Evolutionary conservation across 2,329 filamentous ascomycete species (phyloP), one percentile per base, ranked within the genome.

Genomic region (Emericellopsis atlantica): DNA sequence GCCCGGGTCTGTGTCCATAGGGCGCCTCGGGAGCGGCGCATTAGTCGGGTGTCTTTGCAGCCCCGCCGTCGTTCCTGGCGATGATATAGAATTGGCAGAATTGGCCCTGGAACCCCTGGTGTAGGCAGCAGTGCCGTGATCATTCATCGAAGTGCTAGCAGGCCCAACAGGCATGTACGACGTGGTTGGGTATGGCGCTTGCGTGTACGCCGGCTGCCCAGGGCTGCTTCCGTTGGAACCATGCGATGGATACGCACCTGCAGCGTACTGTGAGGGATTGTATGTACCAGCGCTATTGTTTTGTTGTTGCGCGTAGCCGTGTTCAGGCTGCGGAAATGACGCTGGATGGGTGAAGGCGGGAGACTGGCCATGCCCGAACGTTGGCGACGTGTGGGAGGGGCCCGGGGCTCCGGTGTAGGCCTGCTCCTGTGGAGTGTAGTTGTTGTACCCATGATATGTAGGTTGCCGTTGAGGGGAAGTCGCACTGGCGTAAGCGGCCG

Each of bases 41-140:
- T 78, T 70, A 14, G 76, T 79, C 2, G 76, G 75, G 43, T 78
- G 72, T 40, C 74, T 65, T 44, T 67, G 64, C 10, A 76, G 53
- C n/a, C 69, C 64, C 2, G 66, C 58, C 6, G 67, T 64, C 6
- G 65, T 60, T 26, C 64, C 43, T 6, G 67, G 64, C 2, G 73
- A 74, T 0, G 62, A 54, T 29, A 9, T 9, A 9, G 26, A 29
- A 21, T 21, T 21, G 29, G 67, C 66, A 4, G 74, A 75, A 44
- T 65, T 66, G 7, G 72, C 70, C 24, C 71, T 64, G 10, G 64
- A 63, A 1, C 58, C 53, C 16, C 67, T 59, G 49, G 53, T 66
- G 40, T 65, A 58, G 12, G 8, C 12, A 9, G 26, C 26, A 9
- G 26, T 12, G 12, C 26, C 6, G 26, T 29, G 26, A 12, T 29